Evolutionary conservation across 2,329 filamentous ascomycete species (phyloP).

Genomic region (Aspergillus jensenii): DNA sequence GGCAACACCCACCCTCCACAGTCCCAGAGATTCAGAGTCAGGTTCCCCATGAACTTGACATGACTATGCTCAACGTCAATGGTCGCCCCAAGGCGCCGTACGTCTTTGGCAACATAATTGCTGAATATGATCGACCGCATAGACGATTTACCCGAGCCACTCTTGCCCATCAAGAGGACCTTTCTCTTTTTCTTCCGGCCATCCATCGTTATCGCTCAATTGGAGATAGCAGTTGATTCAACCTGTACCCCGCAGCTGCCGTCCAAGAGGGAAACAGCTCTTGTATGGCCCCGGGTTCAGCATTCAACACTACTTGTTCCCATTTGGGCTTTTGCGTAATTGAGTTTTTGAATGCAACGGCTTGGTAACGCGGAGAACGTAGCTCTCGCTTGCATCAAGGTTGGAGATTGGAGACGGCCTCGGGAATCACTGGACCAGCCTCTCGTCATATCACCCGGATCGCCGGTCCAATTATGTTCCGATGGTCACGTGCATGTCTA

Average conservation of each 20-base stretch:
- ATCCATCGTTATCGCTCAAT: constrained; percentile 38
- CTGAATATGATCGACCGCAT: constrained; percentile 99
- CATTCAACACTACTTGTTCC: constrained; percentile 1
- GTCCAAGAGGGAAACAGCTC: constrained; percentile 3
- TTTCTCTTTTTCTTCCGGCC: constrained; percentile 73
- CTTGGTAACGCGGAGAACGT: neutral
- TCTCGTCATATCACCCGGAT: neutral
- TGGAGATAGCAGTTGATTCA: neutral
- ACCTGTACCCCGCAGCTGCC: constrained; percentile 17
- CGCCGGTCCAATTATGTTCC: constrained; percentile 9
- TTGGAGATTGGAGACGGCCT: neutral
- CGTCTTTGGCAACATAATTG: constrained; percentile 97
- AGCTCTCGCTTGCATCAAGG: neutral
- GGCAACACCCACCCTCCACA: constrained; percentile 71
- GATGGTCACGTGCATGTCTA: constrained; percentile 4
- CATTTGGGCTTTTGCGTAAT: neutral
- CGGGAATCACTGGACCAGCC: constrained; percentile 9
- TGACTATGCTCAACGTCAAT: constrained; percentile 98
- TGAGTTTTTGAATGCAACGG: neutral
- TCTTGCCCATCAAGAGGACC: constrained; percentile 90
- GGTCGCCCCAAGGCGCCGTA: constrained; percentile 85
- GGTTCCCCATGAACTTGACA: constrained; percentile 97
- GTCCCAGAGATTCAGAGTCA: constrained; percentile 97
- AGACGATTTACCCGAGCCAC: constrained; percentile 93
- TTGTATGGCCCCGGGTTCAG: constrained; percentile 4